Percentiles rank a stretch among this genome's conserved stretches.
These are phyloP conservation scores for Xylaria sp. DNA, from an alignment of 2,329 filamentous ascomycete genomes.

Conservation along the genomic window DNA sequence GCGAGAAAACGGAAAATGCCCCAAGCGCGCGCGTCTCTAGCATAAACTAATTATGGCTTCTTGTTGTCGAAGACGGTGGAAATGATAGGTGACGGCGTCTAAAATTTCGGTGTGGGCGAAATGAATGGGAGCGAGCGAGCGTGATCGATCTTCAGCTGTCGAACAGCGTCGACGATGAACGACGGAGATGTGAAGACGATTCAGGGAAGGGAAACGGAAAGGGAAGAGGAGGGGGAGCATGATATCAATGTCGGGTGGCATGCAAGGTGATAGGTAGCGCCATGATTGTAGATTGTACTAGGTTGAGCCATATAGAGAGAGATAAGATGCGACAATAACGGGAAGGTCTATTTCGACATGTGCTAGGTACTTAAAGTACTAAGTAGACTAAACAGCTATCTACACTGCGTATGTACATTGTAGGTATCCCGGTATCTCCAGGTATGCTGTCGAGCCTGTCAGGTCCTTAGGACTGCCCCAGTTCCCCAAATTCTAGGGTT, in stretches of 20 bases:
- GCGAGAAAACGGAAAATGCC: not conserved
- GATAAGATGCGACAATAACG: not conserved
- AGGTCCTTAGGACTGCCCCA: not conserved
- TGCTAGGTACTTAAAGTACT: not conserved
- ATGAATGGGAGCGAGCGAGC: not conserved
- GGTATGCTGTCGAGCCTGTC: not conserved
- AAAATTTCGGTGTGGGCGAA: not conserved
- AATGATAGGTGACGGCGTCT: not conserved
- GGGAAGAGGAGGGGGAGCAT: not conserved
- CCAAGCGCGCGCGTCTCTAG: constrained; percentile 5
- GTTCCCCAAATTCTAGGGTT: not conserved
- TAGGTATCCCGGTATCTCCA: too few species aligned
- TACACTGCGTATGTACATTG: too few species aligned
- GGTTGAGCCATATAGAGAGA: not conserved
- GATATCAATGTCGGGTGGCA: not conserved
- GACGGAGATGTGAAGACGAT: not conserved
- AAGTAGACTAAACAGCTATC: too few species aligned
- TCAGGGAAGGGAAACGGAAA: constrained; percentile 8
- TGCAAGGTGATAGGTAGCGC: constrained; percentile 10
- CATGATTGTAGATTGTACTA: not conserved
- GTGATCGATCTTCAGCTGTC: constrained; percentile 1
- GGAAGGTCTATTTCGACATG: not conserved
- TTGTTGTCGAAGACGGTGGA: not conserved
- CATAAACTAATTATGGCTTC: not conserved
- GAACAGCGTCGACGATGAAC: not conserved